These are phyloP conservation scores for Spathaspora passalidarum DNA, from an alignment of 805 yeast genomes.

Conservation along the genomic window DNA sequence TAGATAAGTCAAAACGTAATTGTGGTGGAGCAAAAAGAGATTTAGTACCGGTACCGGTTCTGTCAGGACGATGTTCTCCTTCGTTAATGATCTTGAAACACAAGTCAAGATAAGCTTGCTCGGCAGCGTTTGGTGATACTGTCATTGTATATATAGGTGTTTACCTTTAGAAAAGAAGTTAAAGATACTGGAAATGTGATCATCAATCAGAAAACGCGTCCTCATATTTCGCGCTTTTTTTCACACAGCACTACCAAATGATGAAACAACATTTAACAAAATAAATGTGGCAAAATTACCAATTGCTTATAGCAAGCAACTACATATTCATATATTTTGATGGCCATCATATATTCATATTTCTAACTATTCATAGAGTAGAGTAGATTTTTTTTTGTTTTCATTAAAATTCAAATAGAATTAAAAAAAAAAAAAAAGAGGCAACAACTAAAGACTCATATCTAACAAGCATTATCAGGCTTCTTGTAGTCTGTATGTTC, in stretches of 20 bases:
- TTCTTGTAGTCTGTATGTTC: neutral
- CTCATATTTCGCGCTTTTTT: neutral
- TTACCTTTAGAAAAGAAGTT: neutral
- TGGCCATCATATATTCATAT: neutral
- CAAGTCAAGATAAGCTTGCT: conserved; percentile 82
- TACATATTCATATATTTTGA: neutral
- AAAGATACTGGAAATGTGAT: neutral
- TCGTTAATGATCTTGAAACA: conserved; percentile 71
- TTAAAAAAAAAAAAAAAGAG: neutral
- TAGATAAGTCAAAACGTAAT: conserved; percentile 70
- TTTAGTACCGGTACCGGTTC: conserved; percentile 96
- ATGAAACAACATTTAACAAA: neutral
- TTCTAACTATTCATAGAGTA: conserved; percentile 1
- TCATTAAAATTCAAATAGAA: too few species aligned
- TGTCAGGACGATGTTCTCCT: conserved; percentile 90
- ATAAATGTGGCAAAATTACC: neutral
- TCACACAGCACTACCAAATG: neutral
- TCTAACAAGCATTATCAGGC: conserved; percentile 1
- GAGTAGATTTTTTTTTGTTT: neutral
- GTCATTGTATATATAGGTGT: conserved; percentile 20
- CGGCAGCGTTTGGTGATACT: conserved; percentile 48
- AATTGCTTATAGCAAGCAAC: neutral
- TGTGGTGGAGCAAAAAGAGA: conserved; percentile 96
- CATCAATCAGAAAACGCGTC: neutral
- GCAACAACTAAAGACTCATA: neutral